Base-by-base conservation (phyloP, 257 asterid species). In the Nicotiana knightiana region DNA sequence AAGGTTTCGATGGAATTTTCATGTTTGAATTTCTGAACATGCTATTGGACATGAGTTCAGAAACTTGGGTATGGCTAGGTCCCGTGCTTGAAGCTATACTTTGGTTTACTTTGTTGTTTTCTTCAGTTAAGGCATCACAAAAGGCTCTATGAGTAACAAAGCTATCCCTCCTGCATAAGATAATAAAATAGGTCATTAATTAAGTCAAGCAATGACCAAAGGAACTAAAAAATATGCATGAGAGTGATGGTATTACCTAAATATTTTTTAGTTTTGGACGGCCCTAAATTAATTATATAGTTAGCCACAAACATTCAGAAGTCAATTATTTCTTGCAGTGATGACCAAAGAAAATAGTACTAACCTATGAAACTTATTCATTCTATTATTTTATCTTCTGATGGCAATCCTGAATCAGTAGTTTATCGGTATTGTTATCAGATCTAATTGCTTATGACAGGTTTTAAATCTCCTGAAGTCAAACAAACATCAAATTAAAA, bases 131-230 rank as follows among this genome's bases (percentile, higher is more conserved):
- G 35, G 83, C 83, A 51, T 81, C 78, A 81, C 83, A 81, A 59
- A 81, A 81, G 21, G 83, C 83, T 66, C 83, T 66, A 16, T 81
- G 83, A 21, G 83, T 81, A 13, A 81, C 15, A 59, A 81, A 81
- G 48, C 83, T 81, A 65, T 81, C 83, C 63, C 51, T 81, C 77
- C 83, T 81, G 83, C 30, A 63, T 70, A 21, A 39, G 39, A 9
- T 15, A 2, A 48, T 43, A 28, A 48, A 24, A 24, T 71, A 64
- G 43, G 43, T 11, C 35, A 64, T 64, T 10, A 6, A 53, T 57
- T 70, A 33, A 55, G 65, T 10, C 26, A 12, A 4, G 24, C 16
- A 80, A 7, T 21, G 16, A 61, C 24, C 51, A 11, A 33, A 71
- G 59, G 15, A 12, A 46, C 5, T 21, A 10, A 39, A 46, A 43